Conservation (phyloP, 345 rosid species). For the Rhodamnia rubescens region DNA sequence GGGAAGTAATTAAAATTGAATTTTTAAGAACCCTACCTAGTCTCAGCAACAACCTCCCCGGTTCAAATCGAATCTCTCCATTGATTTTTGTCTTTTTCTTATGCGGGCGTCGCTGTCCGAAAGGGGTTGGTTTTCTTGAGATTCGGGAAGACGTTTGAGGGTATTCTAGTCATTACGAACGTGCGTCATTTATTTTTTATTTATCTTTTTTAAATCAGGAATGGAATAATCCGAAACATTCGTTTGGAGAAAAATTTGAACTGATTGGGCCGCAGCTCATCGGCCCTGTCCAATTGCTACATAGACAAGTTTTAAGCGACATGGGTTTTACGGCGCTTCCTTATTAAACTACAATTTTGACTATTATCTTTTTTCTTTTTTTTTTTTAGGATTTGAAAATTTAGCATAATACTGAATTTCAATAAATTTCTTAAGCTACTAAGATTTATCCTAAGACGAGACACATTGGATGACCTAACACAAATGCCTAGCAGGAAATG, state of each 20-base stretch:
- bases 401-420: not conserved
- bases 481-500: not conserved
- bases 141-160: not conserved
- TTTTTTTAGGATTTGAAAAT: not conserved
- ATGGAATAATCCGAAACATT: constrained; percentile 1
- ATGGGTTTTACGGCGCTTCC: not conserved
- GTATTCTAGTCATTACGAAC: not conserved
- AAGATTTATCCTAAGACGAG: not conserved
- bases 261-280: not conserved
- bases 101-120: not conserved
- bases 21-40: not conserved
- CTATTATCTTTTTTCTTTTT: not conserved
- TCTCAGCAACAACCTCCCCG: not conserved
- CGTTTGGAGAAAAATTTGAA: not conserved
- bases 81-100: not conserved
- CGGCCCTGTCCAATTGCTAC: not conserved
- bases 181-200: not conserved
- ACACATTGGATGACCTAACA: not conserved
- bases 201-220: not conserved
- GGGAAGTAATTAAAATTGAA: not conserved
- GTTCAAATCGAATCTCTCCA: not conserved
- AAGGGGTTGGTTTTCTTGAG: not conserved
- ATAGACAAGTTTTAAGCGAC: not conserved
- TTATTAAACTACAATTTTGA: not conserved
- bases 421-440: not conserved